Evolutionary conservation across 768 basidiomycete species (phyloP).

Genomic region (Plicaturopsis crispa): DNA sequence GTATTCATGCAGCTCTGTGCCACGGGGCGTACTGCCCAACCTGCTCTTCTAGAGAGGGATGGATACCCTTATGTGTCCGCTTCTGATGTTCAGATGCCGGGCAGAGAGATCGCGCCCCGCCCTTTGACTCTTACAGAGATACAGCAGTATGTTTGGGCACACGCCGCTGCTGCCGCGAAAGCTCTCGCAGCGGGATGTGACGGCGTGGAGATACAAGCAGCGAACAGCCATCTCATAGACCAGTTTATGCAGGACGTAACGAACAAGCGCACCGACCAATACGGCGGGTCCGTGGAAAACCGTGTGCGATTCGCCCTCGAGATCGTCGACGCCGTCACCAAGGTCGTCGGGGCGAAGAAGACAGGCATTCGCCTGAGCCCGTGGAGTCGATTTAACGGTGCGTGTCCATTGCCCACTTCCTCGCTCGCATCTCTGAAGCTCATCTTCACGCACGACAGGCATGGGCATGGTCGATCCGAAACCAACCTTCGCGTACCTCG

Average conservation of each 20-base stretch:
- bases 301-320: conserved; percentile 37
- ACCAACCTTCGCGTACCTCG: conserved; percentile 24
- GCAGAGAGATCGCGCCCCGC: conserved; percentile 19
- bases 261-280: conserved; percentile 41
- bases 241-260: conserved; percentile 35
- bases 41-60: conserved; percentile 10
- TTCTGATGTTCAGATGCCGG: conserved; percentile 6
- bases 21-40: conserved; percentile 24
- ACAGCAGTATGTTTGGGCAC: conserved; percentile 39
- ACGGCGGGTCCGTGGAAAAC: conserved; percentile 44
- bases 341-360: conserved; percentile 32
- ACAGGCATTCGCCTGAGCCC: conserved; percentile 32
- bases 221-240: conserved; percentile 27
- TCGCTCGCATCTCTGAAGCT: background rate
- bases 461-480: conserved; percentile 23
- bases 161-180: conserved; percentile 45
- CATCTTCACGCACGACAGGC: conserved; percentile 10
- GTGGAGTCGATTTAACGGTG: conserved; percentile 25
- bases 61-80: conserved; percentile 11
- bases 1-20: conserved; percentile 44
- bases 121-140: conserved; percentile 42
- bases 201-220: conserved; percentile 42
- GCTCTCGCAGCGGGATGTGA: conserved; percentile 62
- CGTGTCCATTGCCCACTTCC: conserved; percentile 6
- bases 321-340: conserved; percentile 31